Base-by-base conservation (phyloP, 2,329 filamentous ascomycete species). In the Colletotrichum tropicicola region DNA sequence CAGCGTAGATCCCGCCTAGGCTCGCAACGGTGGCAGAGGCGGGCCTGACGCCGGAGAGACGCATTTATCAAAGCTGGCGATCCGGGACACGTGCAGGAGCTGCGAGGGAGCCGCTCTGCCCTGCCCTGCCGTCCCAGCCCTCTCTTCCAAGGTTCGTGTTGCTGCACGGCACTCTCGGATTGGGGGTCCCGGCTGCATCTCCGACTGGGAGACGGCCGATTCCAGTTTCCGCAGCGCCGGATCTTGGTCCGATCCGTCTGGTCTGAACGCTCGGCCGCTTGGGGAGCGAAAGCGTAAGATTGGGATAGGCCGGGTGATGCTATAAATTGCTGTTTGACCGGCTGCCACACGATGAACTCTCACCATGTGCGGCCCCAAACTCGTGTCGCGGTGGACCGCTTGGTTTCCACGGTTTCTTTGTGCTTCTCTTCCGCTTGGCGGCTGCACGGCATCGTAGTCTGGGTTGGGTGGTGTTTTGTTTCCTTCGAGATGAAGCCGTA, bases 1-100 rank as follows among this genome's bases (percentile, higher is more conserved):
- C 62, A 49, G 35, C 48, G 57, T 61, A 51, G 62, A 55, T 65
- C 57, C 62, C 57, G 55, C 35, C 49, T 51, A 65, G 61, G 35
- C 30, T 39, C 43, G 43, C 8, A 17, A 61, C 45, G 44, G 59
- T 32, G 30, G 59, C 44, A 17, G 28, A 27, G 54, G 19, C 37
- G 48, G 57, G n/a, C n/a, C n/a, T 32, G 44, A 65, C 43, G 35
- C 49, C 52, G 35, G 58, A 49, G n/a, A 51, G 57, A 49, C 49
- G 28, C 51, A 23, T 51, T 51, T 56, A 37, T 54, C 57, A 55
- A 61, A 44, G 49, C 57, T 45, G 61, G 44, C 43, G 57, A 55
- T 55, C 32, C 49, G 37, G 61, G 21, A 55, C 49, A 55, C 43
- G 43, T 65, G 61, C 57, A 49, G 49, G 21, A 17, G 53, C n/a